Percentiles rank a stretch among this genome's conserved stretches.
phyloP scores from a whole-genome alignment of 257 asterid species.

The Catharanthus roseus region DNA sequence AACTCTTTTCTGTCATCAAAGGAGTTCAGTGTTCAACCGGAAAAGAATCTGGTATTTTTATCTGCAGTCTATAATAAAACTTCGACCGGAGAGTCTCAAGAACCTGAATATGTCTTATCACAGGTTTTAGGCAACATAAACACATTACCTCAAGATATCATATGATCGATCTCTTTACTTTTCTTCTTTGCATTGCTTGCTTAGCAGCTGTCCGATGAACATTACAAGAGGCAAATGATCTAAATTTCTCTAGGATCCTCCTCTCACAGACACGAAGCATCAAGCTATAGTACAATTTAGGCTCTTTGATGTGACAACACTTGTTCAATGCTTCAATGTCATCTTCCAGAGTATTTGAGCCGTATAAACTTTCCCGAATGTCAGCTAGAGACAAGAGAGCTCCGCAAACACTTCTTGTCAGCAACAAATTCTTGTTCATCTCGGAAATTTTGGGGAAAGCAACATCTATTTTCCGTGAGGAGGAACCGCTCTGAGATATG shows the following conservation, averaged over 20 bases:
- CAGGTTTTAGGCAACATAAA: background rate
- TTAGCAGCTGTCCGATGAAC: background rate
- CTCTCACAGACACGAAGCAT: constrained; percentile 80
- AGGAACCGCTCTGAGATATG: constrained; percentile 14
- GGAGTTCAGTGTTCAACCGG: no score
- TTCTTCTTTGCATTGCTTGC: background rate
- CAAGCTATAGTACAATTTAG: constrained; percentile 53
- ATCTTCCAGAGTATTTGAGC: constrained; percentile 45
- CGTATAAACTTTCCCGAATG: constrained; percentile 66
- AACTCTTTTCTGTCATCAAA: no score
- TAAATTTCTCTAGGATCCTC: constrained; percentile 62
- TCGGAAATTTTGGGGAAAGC: constrained; percentile 27
- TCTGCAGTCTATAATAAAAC: background rate
- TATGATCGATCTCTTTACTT: background rate
- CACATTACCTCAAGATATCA: background rate
- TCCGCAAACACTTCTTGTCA: constrained; percentile 39
- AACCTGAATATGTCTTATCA: background rate
- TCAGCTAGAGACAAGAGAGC: constrained; percentile 69
- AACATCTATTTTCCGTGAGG: constrained; percentile 25
- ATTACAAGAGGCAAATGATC: constrained; percentile 37
- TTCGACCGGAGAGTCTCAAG: background rate
- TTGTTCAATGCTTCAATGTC: constrained; percentile 39
- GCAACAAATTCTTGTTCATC: constrained; percentile 38
- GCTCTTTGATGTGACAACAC: constrained; percentile 34
- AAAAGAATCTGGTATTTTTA: no score